Base-by-base conservation (phyloP, 2,329 filamentous ascomycete species). In the Botryotinia convoluta region DNA sequence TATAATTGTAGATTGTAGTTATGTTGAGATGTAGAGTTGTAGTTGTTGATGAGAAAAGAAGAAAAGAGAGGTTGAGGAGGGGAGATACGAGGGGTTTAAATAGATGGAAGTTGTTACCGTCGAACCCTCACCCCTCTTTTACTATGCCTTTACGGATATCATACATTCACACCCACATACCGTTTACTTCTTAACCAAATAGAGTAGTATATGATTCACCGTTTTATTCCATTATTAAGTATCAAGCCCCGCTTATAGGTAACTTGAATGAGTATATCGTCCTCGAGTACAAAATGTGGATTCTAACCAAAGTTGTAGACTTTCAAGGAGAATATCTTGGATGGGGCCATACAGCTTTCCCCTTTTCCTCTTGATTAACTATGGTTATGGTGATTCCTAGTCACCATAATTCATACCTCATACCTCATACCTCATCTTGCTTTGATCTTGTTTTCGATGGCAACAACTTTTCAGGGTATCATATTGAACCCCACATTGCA, bases 11-110 rank as follows among this genome's bases (percentile, higher is more conserved):
- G 59, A 42, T 69, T 71, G 63, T 54, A 51, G 42, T 54, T 63
- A n/a, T 39, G 22, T 39, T n/a, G 35, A n/a, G 26, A n/a, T 67
- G 12, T 29, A 12, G 12, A n/a, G 14, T 45, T 54, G 69, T 7
- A 32, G 26, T 57, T 57, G 45, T 42, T 69, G 65, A 57, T 57
- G 65, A 12, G 48, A 57, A 32, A 26, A 59, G 51, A n/a, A 26
- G n/a, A 48, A 8, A 32, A 44, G 44, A 45, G 29, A 39, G 26
- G 22, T 12, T 29, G 35, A 35, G 39, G 44, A 35, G 45, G 57
- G 64, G 39, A 73, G 54, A 20, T 37, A 18, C n/a, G 67, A 73
- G 73, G 73, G 69, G 63, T 71, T 61, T 67, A 73, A 71, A 74
- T 70, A 73, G n/a, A 67, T 57, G 51, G 51, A 18, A 57, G 51